A percentile compares a stretch with the other conserved stretches of the same genome.
Conservation (phyloP, 2,329 filamentous ascomycete species). For the Aspergillus sp. region DNA sequence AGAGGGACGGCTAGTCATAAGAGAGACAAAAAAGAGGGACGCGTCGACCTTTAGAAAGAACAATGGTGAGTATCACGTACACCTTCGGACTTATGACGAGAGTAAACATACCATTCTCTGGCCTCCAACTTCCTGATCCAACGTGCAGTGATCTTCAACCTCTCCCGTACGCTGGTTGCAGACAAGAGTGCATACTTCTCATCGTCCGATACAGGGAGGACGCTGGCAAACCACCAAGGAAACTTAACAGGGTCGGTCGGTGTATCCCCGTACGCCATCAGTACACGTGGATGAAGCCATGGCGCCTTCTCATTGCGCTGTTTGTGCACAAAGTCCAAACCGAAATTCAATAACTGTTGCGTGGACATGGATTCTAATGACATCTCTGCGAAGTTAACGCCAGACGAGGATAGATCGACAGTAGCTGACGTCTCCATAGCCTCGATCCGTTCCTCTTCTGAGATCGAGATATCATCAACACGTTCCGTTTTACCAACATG, state of each 20-base stretch:
- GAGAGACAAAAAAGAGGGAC: slow-evolving; percentile 31
- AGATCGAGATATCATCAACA: slow-evolving; percentile 74
- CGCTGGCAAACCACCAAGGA: slow-evolving; percentile 85
- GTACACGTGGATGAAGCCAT: slow-evolving; percentile 70
- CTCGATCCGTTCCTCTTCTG: slow-evolving; percentile 75
- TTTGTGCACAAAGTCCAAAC: slow-evolving; percentile 61
- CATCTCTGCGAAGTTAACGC: slow-evolving; percentile 19
- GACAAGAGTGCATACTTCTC: slow-evolving; percentile 75
- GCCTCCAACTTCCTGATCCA: slow-evolving; percentile 74
- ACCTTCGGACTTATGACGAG: not conserved
- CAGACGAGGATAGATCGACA: slow-evolving; percentile 10
- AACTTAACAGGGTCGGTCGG: slow-evolving; percentile 73
- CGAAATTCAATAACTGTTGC: slow-evolving; percentile 61
- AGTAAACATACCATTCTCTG: slow-evolving; percentile 61
- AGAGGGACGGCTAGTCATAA: slow-evolving; percentile 42
- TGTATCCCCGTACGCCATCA: slow-evolving; percentile 70
- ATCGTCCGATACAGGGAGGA: slow-evolving; percentile 69
- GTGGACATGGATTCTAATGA: slow-evolving; percentile 57
- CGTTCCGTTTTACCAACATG: slow-evolving; percentile 69
- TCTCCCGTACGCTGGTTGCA: slow-evolving; percentile 70
- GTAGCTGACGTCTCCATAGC: slow-evolving; percentile 55
- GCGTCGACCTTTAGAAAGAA: slow-evolving; percentile 17
- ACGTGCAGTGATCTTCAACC: slow-evolving; percentile 73
- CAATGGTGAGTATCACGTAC: slow-evolving; percentile 8
- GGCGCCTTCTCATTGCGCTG: slow-evolving; percentile 65